A percentile compares a stretch with the other conserved stretches of the same genome.
phyloP scores from a whole-genome alignment of 192 early-diverging fungal species.

The Linnemannia exigua region DNA sequence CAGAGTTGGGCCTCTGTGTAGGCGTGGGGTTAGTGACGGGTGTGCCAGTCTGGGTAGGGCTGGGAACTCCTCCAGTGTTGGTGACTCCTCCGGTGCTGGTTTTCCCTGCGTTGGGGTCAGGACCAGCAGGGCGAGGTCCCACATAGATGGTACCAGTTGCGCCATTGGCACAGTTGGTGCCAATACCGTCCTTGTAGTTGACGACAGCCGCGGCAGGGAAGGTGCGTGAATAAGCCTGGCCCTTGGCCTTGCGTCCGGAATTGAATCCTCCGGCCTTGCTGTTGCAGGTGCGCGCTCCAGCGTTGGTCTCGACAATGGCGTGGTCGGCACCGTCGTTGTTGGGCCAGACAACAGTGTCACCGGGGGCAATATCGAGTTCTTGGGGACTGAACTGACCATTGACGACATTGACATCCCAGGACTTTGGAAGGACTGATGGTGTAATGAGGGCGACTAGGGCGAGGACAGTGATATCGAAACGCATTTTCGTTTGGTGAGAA shows the following conservation, averaged over 20 bases:
- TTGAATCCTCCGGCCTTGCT: constrained; percentile 45
- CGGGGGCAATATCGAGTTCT: constrained; percentile 21
- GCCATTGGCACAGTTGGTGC: constrained; percentile 29
- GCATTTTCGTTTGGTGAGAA: constrained; percentile 12
- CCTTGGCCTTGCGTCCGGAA: constrained; percentile 28
- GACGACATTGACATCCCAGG: constrained; percentile 34
- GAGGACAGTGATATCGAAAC: constrained; percentile 16
- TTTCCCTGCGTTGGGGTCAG: not conserved
- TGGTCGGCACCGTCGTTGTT: constrained; percentile 35
- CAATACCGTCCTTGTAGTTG: constrained; percentile 54
- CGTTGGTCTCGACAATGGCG: constrained; percentile 38
- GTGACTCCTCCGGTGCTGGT: not conserved
- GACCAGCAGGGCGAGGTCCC: constrained; percentile 12
- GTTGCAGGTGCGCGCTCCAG: constrained; percentile 28
- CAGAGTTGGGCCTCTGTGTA: constrained; percentile 5
- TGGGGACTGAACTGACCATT: constrained; percentile 24
- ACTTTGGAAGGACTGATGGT: constrained; percentile 31
- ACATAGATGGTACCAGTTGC: constrained; percentile 37
- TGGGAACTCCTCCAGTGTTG: not conserved
- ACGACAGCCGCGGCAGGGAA: constrained; percentile 17
- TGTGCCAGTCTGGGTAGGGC: not conserved
- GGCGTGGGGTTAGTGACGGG: not conserved
- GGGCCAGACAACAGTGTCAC: constrained; percentile 50
- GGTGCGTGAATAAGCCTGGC: constrained; percentile 24
- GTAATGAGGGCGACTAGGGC: constrained; percentile 7